Evolutionary conservation across 2,329 filamentous ascomycete genomes (phyloP).

Genomic region (Fusarium annulatum): DNA sequence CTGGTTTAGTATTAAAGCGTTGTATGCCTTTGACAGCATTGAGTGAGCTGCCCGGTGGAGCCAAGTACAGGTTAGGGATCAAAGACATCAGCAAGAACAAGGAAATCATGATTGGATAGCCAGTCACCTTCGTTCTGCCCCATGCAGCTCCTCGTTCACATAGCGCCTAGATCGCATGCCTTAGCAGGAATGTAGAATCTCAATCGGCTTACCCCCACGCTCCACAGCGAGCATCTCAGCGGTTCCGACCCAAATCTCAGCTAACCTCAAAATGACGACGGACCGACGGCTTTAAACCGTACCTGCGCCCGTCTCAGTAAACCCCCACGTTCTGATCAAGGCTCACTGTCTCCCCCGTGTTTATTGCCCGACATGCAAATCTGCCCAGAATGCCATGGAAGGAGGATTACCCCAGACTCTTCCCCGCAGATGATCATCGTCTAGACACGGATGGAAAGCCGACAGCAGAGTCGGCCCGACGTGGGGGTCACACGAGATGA

Average conservation of each 20-base stretch:
- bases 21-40: neutral
- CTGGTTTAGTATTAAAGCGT: rapidly evolving
- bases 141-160: no score
- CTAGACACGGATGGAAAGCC: neutral
- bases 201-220: neutral
- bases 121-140: neutral
- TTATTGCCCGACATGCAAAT: constrained; percentile 2
- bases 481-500: neutral
- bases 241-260: neutral
- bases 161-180: no score
- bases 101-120: rapidly evolving
- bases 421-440: constrained; percentile 1
- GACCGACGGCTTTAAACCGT: neutral
- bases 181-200: neutral
- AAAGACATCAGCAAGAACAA: neutral
- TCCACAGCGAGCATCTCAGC: rapidly evolving
- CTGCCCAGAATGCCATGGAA: neutral
- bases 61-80: neutral
- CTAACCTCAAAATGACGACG: neutral
- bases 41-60: no score
- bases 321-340: neutral
- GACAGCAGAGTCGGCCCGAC: neutral
- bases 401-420: neutral
- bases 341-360: neutral
- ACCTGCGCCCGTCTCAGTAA: neutral